These are phyloP conservation scores for Metschnikowia gelsemii DNA, from an alignment of 805 yeast species.

Conservation along the genomic window DNA sequence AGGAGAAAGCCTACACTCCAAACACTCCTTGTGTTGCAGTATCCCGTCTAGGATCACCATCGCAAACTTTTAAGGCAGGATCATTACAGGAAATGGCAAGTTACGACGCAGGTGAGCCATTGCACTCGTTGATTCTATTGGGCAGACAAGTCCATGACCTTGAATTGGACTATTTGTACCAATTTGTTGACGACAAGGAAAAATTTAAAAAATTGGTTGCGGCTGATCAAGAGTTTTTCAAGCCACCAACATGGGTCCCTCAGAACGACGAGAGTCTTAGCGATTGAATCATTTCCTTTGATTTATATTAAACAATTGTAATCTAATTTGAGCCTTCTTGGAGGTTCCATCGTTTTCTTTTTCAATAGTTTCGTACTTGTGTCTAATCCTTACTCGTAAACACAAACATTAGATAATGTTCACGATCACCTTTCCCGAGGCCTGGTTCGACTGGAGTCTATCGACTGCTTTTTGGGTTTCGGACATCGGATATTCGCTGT, in stretches of 20 bases:
- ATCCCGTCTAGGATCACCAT: conserved; percentile 85
- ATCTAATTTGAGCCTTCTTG: too few species aligned
- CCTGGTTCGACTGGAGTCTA: conserved; percentile 44
- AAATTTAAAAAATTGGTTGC: conserved; percentile 43
- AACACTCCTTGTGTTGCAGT: conserved; percentile 93
- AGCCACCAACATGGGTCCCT: conserved; percentile 69
- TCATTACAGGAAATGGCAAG: conserved; percentile 73
- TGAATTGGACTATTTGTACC: conserved; percentile 80
- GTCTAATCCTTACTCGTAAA: too few species aligned
- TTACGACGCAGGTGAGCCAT: conserved; percentile 91
- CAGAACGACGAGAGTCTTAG: conserved; percentile 28
- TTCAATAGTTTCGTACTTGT: too few species aligned
- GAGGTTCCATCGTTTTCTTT: too few species aligned
- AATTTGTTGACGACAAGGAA: conserved; percentile 64
- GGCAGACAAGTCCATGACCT: conserved; percentile 95
- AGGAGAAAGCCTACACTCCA: conserved; percentile 76
- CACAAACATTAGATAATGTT: conserved; percentile 23
- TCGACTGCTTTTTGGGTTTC: conserved; percentile 53
- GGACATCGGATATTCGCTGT: conserved; percentile 50
- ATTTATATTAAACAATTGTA: not conserved
- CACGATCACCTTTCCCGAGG: conserved; percentile 69
- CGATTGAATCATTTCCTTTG: conserved; percentile 8
- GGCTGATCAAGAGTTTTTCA: conserved; percentile 65
- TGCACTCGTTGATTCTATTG: conserved; percentile 85
- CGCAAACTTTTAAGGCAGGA: conserved; percentile 80